These are phyloP conservation scores for Patellifolia procumbens DNA, from an alignment of 179 eudicot species.

Conservation along the genomic window DNA sequence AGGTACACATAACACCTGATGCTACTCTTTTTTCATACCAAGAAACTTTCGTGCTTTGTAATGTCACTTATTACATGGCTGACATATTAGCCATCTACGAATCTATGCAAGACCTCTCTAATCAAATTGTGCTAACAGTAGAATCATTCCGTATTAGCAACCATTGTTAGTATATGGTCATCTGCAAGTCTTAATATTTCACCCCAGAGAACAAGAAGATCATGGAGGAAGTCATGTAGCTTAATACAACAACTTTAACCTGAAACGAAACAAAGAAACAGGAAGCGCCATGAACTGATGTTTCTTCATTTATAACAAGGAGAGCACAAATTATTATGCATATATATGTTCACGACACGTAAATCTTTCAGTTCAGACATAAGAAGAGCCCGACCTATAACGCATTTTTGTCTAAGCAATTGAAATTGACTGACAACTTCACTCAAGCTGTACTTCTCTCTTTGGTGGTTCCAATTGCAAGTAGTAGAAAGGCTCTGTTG, in stretches of 20 bases:
- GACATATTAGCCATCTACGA: neutral
- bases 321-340: neutral
- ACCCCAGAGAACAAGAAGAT: too few species aligned
- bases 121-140: neutral
- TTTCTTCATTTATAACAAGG: slow-evolving; percentile 14
- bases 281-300: neutral
- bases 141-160: neutral
- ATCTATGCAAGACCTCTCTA: too few species aligned
- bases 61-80: too few species aligned
- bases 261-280: neutral
- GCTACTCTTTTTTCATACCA: too few species aligned
- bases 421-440: slow-evolving; percentile 12
- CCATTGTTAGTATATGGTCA: neutral
- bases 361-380: neutral
- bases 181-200: too few species aligned
- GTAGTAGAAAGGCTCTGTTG: slow-evolving; percentile 71
- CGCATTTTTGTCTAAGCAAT: neutral
- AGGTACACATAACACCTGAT: too few species aligned
- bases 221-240: neutral
- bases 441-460: slow-evolving; percentile 62
- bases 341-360: neutral
- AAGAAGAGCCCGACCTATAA: neutral
- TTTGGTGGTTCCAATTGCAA: slow-evolving; percentile 72
- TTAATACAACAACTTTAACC: neutral
- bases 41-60: too few species aligned